Percentiles rank a stretch among this genome's conserved stretches.
phyloP scores from a whole-genome alignment of 2,329 filamentous ascomycete genomes.

The Nannizzia gypsea region DNA sequence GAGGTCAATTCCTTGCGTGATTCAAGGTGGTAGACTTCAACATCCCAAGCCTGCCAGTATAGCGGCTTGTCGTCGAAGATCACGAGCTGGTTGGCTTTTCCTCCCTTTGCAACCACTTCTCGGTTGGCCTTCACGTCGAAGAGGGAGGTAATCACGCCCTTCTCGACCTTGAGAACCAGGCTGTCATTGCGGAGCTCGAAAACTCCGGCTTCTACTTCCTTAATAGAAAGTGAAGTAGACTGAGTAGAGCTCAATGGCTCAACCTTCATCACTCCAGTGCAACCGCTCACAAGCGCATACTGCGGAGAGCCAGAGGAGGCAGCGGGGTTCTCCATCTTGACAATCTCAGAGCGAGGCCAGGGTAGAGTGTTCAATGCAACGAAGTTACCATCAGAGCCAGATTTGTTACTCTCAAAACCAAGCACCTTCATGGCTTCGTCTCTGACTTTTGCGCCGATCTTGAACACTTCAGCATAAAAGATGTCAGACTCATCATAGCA shows the following conservation, averaged over 20 bases:
- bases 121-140: slow-evolving; percentile 61
- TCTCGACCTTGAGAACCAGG: slow-evolving; percentile 58
- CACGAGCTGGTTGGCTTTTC: slow-evolving; percentile 80
- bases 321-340: slow-evolving; percentile 41
- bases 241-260: slow-evolving; percentile 18
- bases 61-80: slow-evolving; percentile 95
- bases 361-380: slow-evolving; percentile 73
- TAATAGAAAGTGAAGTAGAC: slow-evolving; percentile 33
- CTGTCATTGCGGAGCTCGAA: slow-evolving; percentile 73
- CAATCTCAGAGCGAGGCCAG: slow-evolving; percentile 67
- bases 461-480: slow-evolving; percentile 73
- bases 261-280: slow-evolving; percentile 33
- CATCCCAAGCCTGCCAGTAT: slow-evolving; percentile 97
- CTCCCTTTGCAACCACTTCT: slow-evolving; percentile 60
- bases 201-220: slow-evolving; percentile 45
- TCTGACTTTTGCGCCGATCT: slow-evolving; percentile 60
- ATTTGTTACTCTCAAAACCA: slow-evolving; percentile 44
- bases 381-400: slow-evolving; percentile 34
- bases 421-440: slow-evolving; percentile 57
- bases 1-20: slow-evolving; percentile 66
- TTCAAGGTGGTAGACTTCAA: slow-evolving; percentile 89
- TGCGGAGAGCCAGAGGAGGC: slow-evolving; percentile 17
- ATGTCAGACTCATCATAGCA: slow-evolving; percentile 92
- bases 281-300: slow-evolving; percentile 38
- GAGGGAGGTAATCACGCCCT: slow-evolving; percentile 72